These are phyloP conservation scores for Herpetomonas samuelpessoai DNA, from an alignment of 208 protist genomes.

Conservation along the genomic window DNA sequence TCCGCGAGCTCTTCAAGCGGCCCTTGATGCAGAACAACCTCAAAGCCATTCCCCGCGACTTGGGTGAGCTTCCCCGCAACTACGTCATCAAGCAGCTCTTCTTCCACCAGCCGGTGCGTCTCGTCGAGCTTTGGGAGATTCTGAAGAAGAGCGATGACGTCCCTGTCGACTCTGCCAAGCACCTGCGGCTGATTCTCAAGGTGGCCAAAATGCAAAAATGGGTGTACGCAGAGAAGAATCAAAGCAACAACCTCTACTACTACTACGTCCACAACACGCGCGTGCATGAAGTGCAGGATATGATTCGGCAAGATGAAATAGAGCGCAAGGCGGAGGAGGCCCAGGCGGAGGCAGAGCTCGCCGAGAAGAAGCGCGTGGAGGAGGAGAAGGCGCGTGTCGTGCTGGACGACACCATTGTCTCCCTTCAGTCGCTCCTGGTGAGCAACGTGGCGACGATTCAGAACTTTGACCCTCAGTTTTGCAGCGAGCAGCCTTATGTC, in stretches of 20 bases:
- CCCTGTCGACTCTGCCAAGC: conserved; percentile 82
- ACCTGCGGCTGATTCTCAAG: conserved; percentile 84
- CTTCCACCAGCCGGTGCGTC: conserved; percentile 84
- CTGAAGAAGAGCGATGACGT: conserved; percentile 87
- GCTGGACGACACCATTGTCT: conserved; percentile 60
- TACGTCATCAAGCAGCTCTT: conserved; percentile 85
- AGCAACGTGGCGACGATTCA: conserved; percentile 64
- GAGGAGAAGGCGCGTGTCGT: conserved; percentile 14
- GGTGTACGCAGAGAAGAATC: conserved; percentile 91
- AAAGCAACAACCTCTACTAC: conserved; percentile 86
- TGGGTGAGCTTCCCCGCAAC: conserved; percentile 86
- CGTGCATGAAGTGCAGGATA: conserved; percentile 76
- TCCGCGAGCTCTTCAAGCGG: conserved; percentile 87
- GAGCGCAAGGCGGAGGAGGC: conserved; percentile 44
- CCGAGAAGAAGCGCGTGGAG: conserved; percentile 3
- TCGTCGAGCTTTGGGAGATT: conserved; percentile 79
- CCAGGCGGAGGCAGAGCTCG: conserved; percentile 17
- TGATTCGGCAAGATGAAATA: conserved; percentile 71
- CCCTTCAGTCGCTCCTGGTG: conserved; percentile 57
- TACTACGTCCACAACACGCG: conserved; percentile 86
- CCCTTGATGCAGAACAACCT: conserved; percentile 75
- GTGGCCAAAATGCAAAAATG: conserved; percentile 85
- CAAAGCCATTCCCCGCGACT: conserved; percentile 83
- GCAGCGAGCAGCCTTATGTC: conserved; percentile 60
- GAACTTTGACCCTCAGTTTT: conserved; percentile 62